phyloP scores from a whole-genome alignment of 208 protist genomes.

The Crithidia sp. region DNA sequence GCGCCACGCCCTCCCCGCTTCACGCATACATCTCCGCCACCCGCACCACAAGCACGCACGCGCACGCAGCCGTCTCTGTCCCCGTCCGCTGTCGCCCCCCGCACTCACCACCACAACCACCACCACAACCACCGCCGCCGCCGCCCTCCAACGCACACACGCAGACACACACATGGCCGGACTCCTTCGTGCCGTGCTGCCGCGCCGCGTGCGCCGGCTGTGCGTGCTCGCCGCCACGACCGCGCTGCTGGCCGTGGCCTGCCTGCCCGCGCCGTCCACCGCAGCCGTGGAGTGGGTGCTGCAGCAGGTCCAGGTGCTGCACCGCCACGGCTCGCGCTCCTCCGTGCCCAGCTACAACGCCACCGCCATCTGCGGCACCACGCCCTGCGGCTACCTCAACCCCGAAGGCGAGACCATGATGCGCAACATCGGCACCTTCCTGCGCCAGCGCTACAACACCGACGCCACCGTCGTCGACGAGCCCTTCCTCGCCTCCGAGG shows the following conservation, averaged over 20 bases:
- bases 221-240: conserved; percentile 10
- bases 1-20: no score
- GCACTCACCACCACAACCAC: no score
- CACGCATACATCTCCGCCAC: no score
- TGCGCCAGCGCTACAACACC: conserved; percentile 43
- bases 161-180: no score
- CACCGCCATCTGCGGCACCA: conserved; percentile 34
- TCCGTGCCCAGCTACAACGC: conserved; percentile 24
- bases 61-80: no score
- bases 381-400: conserved; percentile 54
- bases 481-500: conserved; percentile 29
- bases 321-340: conserved; percentile 55
- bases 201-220: conserved; percentile 10
- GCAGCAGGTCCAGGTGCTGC: conserved; percentile 43
- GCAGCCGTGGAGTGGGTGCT: conserved; percentile 19
- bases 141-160: no score
- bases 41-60: no score
- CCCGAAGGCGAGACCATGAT: conserved; percentile 40
- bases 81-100: no score
- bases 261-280: conserved; percentile 17
- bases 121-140: no score
- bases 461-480: conserved; percentile 24
- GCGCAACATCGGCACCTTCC: conserved; percentile 40
- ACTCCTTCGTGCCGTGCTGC: not conserved
- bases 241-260: conserved; percentile 15